Conservation (phyloP, 148 eudicot genomes). For the Linanthus parryae region DNA sequence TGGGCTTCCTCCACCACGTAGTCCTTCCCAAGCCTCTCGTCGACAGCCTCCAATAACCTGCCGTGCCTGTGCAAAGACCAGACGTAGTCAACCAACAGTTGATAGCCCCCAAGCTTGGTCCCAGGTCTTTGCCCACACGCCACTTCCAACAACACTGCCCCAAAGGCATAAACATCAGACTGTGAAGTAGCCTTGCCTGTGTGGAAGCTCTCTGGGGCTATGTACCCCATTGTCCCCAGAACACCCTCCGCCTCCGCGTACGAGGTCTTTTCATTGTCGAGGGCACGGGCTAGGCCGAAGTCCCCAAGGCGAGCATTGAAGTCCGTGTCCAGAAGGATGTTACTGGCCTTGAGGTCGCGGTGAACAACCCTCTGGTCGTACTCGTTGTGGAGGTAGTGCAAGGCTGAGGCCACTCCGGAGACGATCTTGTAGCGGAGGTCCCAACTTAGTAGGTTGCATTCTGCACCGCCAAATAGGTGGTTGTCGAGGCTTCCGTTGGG, state of each 20-base stretch:
- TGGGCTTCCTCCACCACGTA: constrained; percentile 48
- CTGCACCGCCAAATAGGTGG: constrained; percentile 33
- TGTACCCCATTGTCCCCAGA: constrained; percentile 41
- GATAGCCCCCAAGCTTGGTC: constrained; percentile 37
- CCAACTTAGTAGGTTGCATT: constrained; percentile 29
- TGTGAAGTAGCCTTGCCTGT: constrained; percentile 34
- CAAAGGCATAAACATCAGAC: constrained; percentile 39
- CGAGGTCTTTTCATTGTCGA: constrained; percentile 56
- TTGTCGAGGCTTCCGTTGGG: constrained; percentile 75
- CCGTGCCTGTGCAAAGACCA: constrained; percentile 66
- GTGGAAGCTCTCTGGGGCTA: constrained; percentile 46
- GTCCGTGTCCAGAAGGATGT: constrained; percentile 61
- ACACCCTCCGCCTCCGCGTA: constrained; percentile 58
- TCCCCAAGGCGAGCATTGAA: constrained; percentile 76
- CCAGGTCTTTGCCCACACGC: constrained; percentile 29
- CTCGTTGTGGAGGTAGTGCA: constrained; percentile 59
- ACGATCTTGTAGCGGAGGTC: constrained; percentile 33
- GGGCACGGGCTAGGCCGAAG: constrained; percentile 72
- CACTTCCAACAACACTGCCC: constrained; percentile 29
- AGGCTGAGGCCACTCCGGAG: constrained; percentile 43
- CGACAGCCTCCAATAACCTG: constrained; percentile 40
- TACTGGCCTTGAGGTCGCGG: too few relatives aligned
- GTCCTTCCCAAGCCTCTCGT: constrained; percentile 37
- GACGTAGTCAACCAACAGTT: constrained; percentile 57
- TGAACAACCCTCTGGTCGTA: constrained; percentile 67